Evolutionary conservation across 192 early-diverging fungal species (phyloP).

Genomic region (Entomortierella lignicola): DNA sequence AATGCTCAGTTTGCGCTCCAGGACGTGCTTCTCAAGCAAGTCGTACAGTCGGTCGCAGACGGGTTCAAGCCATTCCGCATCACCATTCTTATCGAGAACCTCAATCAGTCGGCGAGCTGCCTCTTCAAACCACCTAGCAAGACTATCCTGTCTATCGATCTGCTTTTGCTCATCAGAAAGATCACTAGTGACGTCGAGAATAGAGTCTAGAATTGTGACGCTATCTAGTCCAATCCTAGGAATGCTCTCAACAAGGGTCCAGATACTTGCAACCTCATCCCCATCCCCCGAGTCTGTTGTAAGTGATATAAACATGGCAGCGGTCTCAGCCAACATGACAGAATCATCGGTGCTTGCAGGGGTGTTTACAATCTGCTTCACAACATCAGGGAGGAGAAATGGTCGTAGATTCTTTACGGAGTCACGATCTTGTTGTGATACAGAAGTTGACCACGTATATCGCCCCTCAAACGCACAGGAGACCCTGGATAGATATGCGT

Average conservation of each 20-base stretch:
- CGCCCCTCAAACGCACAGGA: neutral
- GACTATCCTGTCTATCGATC: conserved; percentile 25
- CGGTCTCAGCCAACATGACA: conserved; percentile 8
- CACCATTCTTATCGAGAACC: conserved; percentile 30
- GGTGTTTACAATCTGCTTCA: conserved; percentile 18
- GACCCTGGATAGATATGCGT: conserved; percentile 34
- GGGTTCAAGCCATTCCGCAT: conserved; percentile 45
- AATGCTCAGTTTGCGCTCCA: conserved; percentile 34
- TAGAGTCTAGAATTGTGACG: conserved; percentile 12
- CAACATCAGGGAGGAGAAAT: conserved; percentile 13
- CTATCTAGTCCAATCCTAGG: conserved; percentile 36
- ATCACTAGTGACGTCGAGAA: conserved; percentile 30
- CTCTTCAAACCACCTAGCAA: conserved; percentile 41
- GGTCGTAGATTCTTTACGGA: conserved; percentile 22
- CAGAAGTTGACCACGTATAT: conserved; percentile 31
- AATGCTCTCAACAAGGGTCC: conserved; percentile 27
- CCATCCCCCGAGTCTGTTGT: conserved; percentile 11
- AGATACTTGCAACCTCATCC: conserved; percentile 21
- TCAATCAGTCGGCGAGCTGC: conserved; percentile 28
- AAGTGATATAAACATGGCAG: conserved; percentile 31
- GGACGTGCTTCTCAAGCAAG: conserved; percentile 37
- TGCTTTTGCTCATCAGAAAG: neutral
- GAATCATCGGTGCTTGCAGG: conserved; percentile 13
- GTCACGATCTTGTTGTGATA: conserved; percentile 28
- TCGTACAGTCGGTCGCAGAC: conserved; percentile 39